Base-by-base conservation (phyloP, 768 basidiomycete species). In the Phylloporus arenicola region DNA sequence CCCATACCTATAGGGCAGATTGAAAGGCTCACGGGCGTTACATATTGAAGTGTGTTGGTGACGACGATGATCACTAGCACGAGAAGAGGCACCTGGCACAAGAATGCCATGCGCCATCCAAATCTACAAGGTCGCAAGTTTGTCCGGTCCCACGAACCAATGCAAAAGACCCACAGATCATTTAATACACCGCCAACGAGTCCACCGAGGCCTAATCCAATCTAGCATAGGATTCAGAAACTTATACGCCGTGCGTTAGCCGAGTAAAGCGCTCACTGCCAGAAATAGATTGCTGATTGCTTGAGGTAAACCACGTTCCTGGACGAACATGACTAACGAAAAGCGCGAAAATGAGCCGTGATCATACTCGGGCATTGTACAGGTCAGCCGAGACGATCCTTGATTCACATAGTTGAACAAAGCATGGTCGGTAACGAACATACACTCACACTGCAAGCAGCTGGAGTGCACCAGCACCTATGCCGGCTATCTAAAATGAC, bases 71-170 rank as follows among this genome's bases (percentile, higher is more conserved):
- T 54, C 3, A 57, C 59, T 6, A 84, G 3, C 4, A 72, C 47
- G 62, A 86, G 88, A 22, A 88, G 52, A 2, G 88, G 86, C 3
- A 83, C 62, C 60, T 90, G 88, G 17, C 82, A 66, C 1, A 89
- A 68, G 65, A 91, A 91, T 0, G 87, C 86, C 73, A 80, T 80
- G 54, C 88, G 72, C 88, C 86, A 89, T 1, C 85, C 86, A 20
- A 85, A 63, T 64, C 85, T 86, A 43, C n/a, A 41, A 14, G 24
- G 12, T 16, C 13, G 7, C 14, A 17, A 48, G 33, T 13, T 25
- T 17, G 5, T 3, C n/a, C 24, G 16, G 12, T 29, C 27, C 27
- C 8, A 29, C 27, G 27, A 29, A 29, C 9, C 27, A 27, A 6
- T 10, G 39, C 7, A 12, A 27, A 34, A 6, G n/a, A 51, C 61